Conservation (phyloP, 78 protist genomes). For the Dictyostelium capitatum region DNA sequence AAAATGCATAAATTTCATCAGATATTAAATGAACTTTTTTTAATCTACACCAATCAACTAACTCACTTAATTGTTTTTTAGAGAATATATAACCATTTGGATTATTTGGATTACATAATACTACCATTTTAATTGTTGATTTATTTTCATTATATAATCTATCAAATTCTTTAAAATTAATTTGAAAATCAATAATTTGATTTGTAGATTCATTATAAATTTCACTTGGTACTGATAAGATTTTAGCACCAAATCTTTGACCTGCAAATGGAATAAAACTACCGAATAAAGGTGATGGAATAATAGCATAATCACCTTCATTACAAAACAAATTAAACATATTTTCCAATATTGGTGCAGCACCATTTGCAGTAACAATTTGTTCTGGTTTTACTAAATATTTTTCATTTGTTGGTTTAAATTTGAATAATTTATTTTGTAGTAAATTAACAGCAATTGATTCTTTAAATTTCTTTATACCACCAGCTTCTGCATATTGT, state of each 20-base stretch:
- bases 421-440: slow-evolving; percentile 4
- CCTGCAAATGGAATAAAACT: slow-evolving; percentile 39
- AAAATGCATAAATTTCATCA: slow-evolving; percentile 82
- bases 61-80: not conserved
- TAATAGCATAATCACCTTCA: slow-evolving; percentile 5
- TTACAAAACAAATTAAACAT: slow-evolving; percentile 39
- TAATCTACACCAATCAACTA: slow-evolving; percentile 33
- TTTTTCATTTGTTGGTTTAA: not conserved
- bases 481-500: slow-evolving; percentile 46
- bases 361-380: slow-evolving; percentile 20
- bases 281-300: slow-evolving; percentile 65
- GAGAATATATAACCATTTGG: slow-evolving; percentile 63
- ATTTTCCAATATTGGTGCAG: slow-evolving; percentile 50
- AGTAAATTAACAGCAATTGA: slow-evolving; percentile 17
- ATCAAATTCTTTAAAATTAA: slow-evolving; percentile 35
- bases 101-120: slow-evolving; percentile 72
- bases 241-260: slow-evolving; percentile 24
- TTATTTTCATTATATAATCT: not conserved
- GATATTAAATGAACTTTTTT: slow-evolving; percentile 45
- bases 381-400: not conserved
- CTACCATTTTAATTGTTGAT: slow-evolving; percentile 10
- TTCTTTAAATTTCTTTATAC: slow-evolving; percentile 4
- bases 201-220: not conserved
- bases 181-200: not conserved
- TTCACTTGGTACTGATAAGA: slow-evolving; percentile 2